Evolutionary conservation across 768 basidiomycete species (phyloP).

Genomic region (Podaxis pistillaris): DNA sequence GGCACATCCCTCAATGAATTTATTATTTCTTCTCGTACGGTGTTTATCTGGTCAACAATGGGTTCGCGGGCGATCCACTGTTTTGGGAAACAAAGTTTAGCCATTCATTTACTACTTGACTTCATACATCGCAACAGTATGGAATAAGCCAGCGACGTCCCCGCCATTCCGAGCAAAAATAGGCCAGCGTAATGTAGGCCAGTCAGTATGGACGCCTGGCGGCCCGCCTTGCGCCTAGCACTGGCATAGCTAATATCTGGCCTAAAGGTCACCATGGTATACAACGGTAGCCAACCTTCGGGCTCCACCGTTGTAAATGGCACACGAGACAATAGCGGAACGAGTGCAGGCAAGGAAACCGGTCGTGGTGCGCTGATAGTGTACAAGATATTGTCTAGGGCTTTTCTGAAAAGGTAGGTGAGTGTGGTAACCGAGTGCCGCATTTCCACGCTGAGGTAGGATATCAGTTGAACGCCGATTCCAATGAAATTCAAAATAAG

Average conservation of each 20-base stretch:
- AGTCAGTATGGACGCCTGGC: constrained; percentile 66
- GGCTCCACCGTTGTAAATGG: constrained; percentile 62
- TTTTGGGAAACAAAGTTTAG: constrained; percentile 30
- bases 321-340: constrained; percentile 43
- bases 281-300: constrained; percentile 86
- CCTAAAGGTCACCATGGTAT: constrained; percentile 98
- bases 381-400: constrained; percentile 74
- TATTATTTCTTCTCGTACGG: constrained; percentile 3
- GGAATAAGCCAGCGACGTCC: constrained; percentile 19
- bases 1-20: constrained; percentile 9
- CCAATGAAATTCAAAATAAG: constrained; percentile 23
- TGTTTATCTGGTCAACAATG: constrained; percentile 19
- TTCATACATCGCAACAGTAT: constrained; percentile 1
- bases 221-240: constrained; percentile 65
- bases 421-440: constrained; percentile 86
- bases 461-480: constrained; percentile 18
- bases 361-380: constrained; percentile 51
- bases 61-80: constrained; percentile 24
- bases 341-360: constrained; percentile 45
- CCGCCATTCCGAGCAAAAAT: constrained; percentile 39
- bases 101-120: constrained; percentile 26
- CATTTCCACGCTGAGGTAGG: constrained; percentile 79
- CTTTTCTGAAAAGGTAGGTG: constrained; percentile 74
- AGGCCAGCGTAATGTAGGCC: constrained; percentile 48
- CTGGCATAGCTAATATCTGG: constrained; percentile 91